These are phyloP conservation scores for Thoreauomyces humboldtii DNA, from an alignment of 192 early-diverging fungal species.

Conservation along the genomic window DNA sequence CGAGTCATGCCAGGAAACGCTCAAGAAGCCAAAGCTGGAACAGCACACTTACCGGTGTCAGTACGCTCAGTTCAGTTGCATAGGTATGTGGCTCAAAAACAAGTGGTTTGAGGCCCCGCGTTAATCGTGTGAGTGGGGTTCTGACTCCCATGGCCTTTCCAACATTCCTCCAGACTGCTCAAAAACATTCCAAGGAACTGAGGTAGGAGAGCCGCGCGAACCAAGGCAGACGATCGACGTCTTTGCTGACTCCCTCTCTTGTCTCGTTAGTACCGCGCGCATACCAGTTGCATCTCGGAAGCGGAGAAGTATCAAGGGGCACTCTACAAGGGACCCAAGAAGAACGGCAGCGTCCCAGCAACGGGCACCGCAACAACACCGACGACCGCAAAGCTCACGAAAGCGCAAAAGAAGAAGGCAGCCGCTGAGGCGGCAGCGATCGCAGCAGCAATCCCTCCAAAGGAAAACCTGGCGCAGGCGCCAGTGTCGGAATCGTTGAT, in stretches of 20 bases:
- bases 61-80: conserved; percentile 81
- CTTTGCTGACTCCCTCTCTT: too few species aligned
- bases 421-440: not conserved
- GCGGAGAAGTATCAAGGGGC: conserved; percentile 90
- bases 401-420: too few species aligned
- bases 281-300: conserved; percentile 90
- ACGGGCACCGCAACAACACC: conserved; percentile 25
- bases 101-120: too few species aligned
- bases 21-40: conserved; percentile 95
- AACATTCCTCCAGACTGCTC: conserved; percentile 72
- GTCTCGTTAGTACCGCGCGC: conserved; percentile 73
- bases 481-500: conserved; percentile 37
- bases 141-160: not conserved
- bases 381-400: too few species aligned
- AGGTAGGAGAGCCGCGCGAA: too few species aligned
- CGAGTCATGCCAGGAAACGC: conserved; percentile 62
- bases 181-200: conserved; percentile 72
- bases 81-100: conserved; percentile 28
- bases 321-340: conserved; percentile 74
- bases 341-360: conserved; percentile 25
- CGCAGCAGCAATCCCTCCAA: not conserved
- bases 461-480: conserved; percentile 30
- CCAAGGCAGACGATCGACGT: too few species aligned
- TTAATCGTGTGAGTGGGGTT: not conserved
- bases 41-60: conserved; percentile 79